Conservation (phyloP, 1,284 basidiomycete species). For the Irpex sp. region DNA sequence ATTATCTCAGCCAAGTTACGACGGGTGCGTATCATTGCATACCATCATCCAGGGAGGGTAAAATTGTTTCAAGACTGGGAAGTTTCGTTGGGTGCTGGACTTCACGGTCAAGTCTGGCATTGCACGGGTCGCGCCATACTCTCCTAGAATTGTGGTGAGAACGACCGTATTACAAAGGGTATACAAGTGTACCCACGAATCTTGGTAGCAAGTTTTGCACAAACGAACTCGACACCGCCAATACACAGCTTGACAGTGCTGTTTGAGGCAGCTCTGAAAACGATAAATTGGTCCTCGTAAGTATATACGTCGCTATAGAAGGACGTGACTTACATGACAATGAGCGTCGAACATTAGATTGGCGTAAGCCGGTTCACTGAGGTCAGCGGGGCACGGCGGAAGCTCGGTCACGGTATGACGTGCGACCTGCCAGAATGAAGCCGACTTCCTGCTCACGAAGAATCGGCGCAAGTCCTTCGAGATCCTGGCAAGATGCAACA, state of each 20-base stretch:
- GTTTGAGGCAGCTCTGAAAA: not conserved
- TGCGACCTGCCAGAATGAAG: no score
- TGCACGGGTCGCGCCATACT: not conserved
- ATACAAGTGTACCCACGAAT: not conserved
- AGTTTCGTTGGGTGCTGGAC: no score
- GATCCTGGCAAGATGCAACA: no score
- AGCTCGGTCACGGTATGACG: no score
- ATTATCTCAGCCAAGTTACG: not conserved
- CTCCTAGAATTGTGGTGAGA: not conserved
- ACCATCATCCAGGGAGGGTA: not conserved
- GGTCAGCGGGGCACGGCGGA: no score
- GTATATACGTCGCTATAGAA: no score
- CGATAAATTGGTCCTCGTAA: not conserved
- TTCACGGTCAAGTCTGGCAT: not conserved
- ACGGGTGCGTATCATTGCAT: not conserved
- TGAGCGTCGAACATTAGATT: no score
- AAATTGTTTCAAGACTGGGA: not conserved
- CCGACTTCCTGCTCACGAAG: no score
- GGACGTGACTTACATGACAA: no score
- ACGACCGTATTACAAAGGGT: not conserved
- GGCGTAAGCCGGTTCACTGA: no score
- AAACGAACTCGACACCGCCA: not conserved
- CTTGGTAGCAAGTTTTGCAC: not conserved
- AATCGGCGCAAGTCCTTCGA: no score
- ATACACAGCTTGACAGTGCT: not conserved